Evolutionary conservation across 2,329 filamentous ascomycete species (phyloP), one percentile per base, ranked within the genome.

Genomic region (Colletotrichum kahawae): DNA sequence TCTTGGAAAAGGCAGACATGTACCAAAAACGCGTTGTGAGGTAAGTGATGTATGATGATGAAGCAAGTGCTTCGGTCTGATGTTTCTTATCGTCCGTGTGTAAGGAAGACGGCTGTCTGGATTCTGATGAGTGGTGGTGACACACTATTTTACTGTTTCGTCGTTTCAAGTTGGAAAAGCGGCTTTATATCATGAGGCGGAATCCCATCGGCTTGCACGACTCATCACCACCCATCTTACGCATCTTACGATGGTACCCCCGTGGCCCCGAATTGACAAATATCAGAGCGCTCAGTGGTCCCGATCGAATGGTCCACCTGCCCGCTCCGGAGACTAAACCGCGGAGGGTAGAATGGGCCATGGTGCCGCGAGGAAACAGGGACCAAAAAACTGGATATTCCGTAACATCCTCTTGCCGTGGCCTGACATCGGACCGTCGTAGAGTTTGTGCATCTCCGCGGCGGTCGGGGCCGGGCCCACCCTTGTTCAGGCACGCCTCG

Each of bases 381-480:
- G 43, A 51, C 43, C 43, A 51, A 1, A 65, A 48, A 43, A 65
- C 29, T 62, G 72, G 72, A 64, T 24, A 38, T 62, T 38, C 68
- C 72, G 72, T 70, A 70, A 66, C 38, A 56, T 34, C 51, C 54
- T 65, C 59, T 54, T 57, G 48, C 60, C 64, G 65, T 76, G 74
- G 70, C 70, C 65, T 73, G 70, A 76, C 70, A 70, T 74, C 69
- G 63, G 63, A 60, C 64, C 56, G 64, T 60, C 34, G 72, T 63
- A 8, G 56, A 31, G 38, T 43, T 38, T 59, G 43, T 72, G 69
- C 72, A 75, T 75, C 72, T 75, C 72, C 72, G 72, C 72, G 72
- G 68, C 62, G 21, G 21, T 12, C 51, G 56, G 29, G 14, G 31
- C 31, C 54, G 38, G 62, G 56, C 51, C 66, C 56, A 67, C 38